Evolutionary conservation across 768 basidiomycete genomes (phyloP).

Genomic region (Russula compacta): DNA sequence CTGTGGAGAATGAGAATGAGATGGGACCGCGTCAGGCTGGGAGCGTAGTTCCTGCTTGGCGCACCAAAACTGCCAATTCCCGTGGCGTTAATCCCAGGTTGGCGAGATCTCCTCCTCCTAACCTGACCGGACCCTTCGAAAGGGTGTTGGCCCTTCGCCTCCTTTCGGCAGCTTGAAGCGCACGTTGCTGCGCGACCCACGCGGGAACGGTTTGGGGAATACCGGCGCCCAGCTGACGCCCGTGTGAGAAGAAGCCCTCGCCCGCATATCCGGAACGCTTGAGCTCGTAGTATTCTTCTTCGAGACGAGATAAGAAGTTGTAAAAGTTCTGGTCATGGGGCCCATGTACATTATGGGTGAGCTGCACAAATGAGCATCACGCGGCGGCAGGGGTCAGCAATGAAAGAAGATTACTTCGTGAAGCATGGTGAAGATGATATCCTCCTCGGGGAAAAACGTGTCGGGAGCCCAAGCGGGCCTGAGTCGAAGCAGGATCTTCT

Average conservation of each 20-base stretch:
- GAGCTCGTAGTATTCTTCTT: constrained; percentile 79
- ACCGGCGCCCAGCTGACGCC: constrained; percentile 56
- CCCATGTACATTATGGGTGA: constrained; percentile 83
- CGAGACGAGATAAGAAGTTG: constrained; percentile 58
- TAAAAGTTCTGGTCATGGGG: constrained; percentile 85
- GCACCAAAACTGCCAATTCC: constrained; percentile 64
- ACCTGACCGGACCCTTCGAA: constrained; percentile 39
- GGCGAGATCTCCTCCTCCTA: constrained; percentile 45
- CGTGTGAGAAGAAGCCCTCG: constrained; percentile 82
- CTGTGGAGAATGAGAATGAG: constrained; percentile 32
- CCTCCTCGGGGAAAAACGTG: constrained; percentile 67
- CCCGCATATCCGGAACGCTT: constrained; percentile 78
- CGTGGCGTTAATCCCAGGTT: constrained; percentile 44
- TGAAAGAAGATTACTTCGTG: constrained; percentile 53
- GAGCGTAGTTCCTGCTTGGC: constrained; percentile 20
- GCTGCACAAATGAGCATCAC: constrained; percentile 33
- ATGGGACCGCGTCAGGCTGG: neutral
- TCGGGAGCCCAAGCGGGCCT: constrained; percentile 60
- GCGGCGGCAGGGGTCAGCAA: neutral
- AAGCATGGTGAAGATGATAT: constrained; percentile 76
- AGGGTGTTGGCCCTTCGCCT: constrained; percentile 39
- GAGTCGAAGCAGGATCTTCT: constrained; percentile 77
- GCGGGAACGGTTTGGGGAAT: constrained; percentile 61
- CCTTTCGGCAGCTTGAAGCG: constrained; percentile 75
- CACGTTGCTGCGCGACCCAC: constrained; percentile 55